Percentiles rank a stretch among this genome's conserved stretches.
Evolutionary conservation across 2,329 filamentous ascomycete genomes (phyloP).

Genomic region (Ophiostoma himal-ulmi): DNA sequence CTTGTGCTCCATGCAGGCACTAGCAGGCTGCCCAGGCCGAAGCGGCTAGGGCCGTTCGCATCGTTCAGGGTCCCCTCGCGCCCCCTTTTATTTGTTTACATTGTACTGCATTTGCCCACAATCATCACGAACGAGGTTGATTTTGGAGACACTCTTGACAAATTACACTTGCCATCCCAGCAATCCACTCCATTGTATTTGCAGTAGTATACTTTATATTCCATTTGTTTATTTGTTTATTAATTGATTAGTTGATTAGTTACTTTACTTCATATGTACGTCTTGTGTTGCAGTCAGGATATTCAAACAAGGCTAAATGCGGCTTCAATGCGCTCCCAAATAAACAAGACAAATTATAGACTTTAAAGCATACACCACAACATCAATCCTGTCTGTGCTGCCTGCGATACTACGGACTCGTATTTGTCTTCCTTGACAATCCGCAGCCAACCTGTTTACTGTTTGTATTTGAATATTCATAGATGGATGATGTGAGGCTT

Average conservation of each 20-base stretch:
- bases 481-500: not conserved
- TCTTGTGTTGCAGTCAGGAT: not conserved
- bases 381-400: too few relatives aligned
- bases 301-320: not conserved
- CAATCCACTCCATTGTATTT: not conserved
- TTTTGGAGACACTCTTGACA: not conserved
- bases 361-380: too few relatives aligned
- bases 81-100: conserved; percentile 10
- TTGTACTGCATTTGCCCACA: not conserved
- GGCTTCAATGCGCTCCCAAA: too few relatives aligned
- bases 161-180: not conserved
- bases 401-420: too few relatives aligned
- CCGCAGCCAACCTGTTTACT: too few relatives aligned
- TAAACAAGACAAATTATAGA: too few relatives aligned
- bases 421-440: too few relatives aligned
- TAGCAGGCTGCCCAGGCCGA: not conserved
- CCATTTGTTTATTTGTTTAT: not conserved
- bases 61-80: not conserved
- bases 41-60: not conserved
- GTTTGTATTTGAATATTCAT: too few relatives aligned
- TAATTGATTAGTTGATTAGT: not conserved
- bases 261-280: not conserved
- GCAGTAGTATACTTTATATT: not conserved
- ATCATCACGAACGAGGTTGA: not conserved
- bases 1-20: not conserved